Base-by-base conservation (phyloP, 768 basidiomycete genomes). In the Kwoniella pini region DNA sequence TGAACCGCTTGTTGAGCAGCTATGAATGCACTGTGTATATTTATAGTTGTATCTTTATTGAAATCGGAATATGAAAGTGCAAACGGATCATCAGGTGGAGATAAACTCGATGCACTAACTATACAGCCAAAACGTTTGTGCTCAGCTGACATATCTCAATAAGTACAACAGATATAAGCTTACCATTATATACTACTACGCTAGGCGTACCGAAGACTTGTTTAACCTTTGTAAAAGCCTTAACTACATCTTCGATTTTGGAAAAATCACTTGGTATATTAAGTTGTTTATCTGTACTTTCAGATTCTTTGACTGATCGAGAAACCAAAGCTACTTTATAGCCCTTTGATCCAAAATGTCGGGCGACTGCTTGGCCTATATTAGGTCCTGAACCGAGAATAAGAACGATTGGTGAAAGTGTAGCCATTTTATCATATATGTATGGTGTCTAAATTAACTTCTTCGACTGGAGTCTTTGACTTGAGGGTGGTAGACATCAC, bases 121-220 rank as follows among this genome's bases (percentile, higher is more conserved):
- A 54, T 26, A 6, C 19, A 19, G 22, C 36, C 7, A 36, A 36
- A 36, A 36, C 33, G 15, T 7, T 36, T 36, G 15, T 15, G 15
- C 33, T 7, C 33, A 42, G 38, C n/a, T 39, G 38, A 39, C n/a
- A n/a, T n/a, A n/a, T n/a, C n/a, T n/a, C n/a, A n/a, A n/a, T n/a
- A n/a, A n/a, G n/a, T n/a, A n/a, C n/a, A n/a, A n/a, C n/a, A n/a
- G n/a, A n/a, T n/a, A n/a, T n/a, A n/a, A n/a, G 13, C 60, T 39
- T 27, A 66, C 64, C 64, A 50, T 66, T 66, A 51, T 66, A 62
- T 3, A 66, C 48, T 28, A 66, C 64, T 2, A 58, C 58, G 45
- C 48, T 61, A 1, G 64, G 64, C 27, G 58, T 48, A 12, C 64
- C 64, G 22, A 62, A 50, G 1, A 39, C 56, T 38, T 36, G 13